Percentiles rank a stretch among this genome's conserved stretches.
Conservation (phyloP, 306 rosid genomes). For the Cyclanthera cordifolia region DNA sequence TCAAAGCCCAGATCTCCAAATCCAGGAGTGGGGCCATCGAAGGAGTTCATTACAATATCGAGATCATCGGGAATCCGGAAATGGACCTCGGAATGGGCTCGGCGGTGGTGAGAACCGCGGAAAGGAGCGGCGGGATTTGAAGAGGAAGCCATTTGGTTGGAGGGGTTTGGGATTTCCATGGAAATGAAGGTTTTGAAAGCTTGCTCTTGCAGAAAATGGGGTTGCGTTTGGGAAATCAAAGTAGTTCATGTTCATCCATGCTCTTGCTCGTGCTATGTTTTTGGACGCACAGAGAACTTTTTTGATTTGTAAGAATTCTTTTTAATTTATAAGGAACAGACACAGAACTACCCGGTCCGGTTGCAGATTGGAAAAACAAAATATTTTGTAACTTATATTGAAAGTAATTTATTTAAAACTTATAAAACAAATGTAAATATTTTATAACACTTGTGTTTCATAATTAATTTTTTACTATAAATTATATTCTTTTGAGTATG, state of each 20-base stretch:
- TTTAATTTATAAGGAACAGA: not conserved
- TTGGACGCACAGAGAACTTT: not conserved
- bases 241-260: slow-evolving; percentile 4
- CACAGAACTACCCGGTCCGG: not conserved
- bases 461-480: too few relatives aligned
- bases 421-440: too few relatives aligned
- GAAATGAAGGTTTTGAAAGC: not conserved
- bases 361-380: not conserved
- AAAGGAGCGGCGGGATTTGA: slow-evolving; percentile 17
- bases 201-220: not conserved
- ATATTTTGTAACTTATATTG: too few relatives aligned
- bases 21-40: slow-evolving; percentile 40
- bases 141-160: slow-evolving; percentile 15
- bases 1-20: slow-evolving; percentile 58
- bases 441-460: too few relatives aligned
- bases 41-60: slow-evolving; percentile 62
- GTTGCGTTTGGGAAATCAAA: not conserved
- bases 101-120: slow-evolving; percentile 55
- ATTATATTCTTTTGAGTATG: too few relatives aligned
- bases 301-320: not conserved
- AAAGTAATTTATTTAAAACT: too few relatives aligned
- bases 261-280: not conserved
- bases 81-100: slow-evolving; percentile 85
- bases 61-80: slow-evolving; percentile 73
- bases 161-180: slow-evolving; percentile 28